Conservation (phyloP, 345 rosid genomes). For the Heritiera littoralis region DNA sequence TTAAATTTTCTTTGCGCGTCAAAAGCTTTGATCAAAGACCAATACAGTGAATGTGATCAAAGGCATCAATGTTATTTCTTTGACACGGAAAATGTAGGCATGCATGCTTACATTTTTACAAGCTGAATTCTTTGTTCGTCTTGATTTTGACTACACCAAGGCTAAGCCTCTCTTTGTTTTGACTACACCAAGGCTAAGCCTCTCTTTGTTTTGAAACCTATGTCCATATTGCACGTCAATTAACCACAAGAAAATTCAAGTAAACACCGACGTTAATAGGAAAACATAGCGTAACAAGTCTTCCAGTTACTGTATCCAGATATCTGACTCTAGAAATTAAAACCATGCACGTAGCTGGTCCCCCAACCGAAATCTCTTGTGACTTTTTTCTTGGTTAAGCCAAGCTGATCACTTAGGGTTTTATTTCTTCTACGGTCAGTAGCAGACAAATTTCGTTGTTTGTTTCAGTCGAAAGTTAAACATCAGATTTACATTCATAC, state of each 20-base stretch:
- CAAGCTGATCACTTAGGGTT: background rate
- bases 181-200: background rate
- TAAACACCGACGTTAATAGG: background rate
- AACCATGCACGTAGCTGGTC: background rate
- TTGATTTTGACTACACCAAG: background rate
- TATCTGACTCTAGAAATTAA: background rate
- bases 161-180: background rate
- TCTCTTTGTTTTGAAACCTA: background rate
- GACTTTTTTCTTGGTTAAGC: background rate
- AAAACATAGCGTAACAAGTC: slow-evolving; percentile 7
- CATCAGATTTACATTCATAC: no score
- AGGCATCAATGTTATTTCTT: no score
- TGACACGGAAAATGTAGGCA: no score
- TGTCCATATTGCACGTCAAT: background rate
- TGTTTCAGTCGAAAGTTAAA: background rate
- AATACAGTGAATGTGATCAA: no score
- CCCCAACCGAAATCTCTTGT: background rate
- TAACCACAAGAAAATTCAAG: background rate
- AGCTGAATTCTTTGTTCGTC: background rate
- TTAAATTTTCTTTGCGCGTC: no score
- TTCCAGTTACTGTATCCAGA: background rate
- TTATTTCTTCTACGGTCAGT: background rate
- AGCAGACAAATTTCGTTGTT: background rate
- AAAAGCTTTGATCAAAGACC: no score
- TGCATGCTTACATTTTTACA: no score